Base-by-base conservation (phyloP, 257 asterid species). In the Paulownia fortunei region DNA sequence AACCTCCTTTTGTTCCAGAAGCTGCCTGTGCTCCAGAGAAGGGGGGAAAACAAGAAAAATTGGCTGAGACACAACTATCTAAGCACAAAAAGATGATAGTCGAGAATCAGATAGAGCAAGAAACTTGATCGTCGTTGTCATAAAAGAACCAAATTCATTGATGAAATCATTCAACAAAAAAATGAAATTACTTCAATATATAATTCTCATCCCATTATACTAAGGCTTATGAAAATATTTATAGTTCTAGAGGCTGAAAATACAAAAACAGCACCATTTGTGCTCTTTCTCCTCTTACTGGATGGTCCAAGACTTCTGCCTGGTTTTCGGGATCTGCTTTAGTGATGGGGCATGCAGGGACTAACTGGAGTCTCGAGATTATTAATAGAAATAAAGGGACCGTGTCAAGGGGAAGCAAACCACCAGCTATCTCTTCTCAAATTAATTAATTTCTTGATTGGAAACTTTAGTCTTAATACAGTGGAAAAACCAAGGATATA, bases 1-100 rank as follows among this genome's bases (percentile, higher is more conserved):
- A 96, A 79, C 99, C 99, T 49, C 99, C 99, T 89, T 93, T 96
- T 18, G 99, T 96, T 81, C 99, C 99, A 19, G 99, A 96, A 84
- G 99, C 99, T 46, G 99, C 99, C 99, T 96, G 89, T 67, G 42
- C 59, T 68, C 69, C 79, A 73, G 21, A 41, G 73, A 54, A 61
- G 74, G 52, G 58, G 54, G 36, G 69, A 63, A 73, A 73, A 12
- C 41, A 60, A 44, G 73, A 74, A 79, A 1, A 8, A 30, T n/a
- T 11, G 56, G 58, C 39, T 36, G 61, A 8, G 54, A 82, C 19
- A 59, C 74, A 49, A 73, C 36, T n/a, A 19, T 56, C 16, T n/a
- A 59, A 41, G 63, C 74, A 58, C 66, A 27, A 52, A 65, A 65
- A 9, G 24, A 61, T 39, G 65, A 69, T 69, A 58, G 60, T 58